Percentiles rank a stretch among this genome's conserved stretches.
Conservation (phyloP, 2,329 filamentous ascomycete genomes). For the Pseudocercospora crystallina region DNA sequence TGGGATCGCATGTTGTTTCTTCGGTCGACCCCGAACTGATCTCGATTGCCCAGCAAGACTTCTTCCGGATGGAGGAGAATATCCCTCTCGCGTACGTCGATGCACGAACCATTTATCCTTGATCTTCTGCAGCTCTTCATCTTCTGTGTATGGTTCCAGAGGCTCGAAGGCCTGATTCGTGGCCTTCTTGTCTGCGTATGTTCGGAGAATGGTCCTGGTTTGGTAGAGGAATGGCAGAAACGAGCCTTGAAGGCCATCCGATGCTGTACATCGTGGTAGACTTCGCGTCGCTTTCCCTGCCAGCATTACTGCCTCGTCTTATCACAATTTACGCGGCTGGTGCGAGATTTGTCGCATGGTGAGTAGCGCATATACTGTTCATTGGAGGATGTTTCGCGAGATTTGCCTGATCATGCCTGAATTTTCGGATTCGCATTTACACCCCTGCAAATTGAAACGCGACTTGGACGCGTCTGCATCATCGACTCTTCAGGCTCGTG, state of each 20-base stretch:
- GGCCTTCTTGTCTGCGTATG: constrained; percentile 8
- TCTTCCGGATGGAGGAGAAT: not conserved
- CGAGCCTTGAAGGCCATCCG: not conserved
- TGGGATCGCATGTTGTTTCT: constrained; percentile 12
- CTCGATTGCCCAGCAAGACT: not conserved
- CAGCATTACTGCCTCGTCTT: not conserved
- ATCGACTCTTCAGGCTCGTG: constrained; percentile 14
- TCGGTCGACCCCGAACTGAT: not conserved
- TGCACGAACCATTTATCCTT: constrained; percentile 7
- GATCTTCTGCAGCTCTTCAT: constrained; percentile 2
- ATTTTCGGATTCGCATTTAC: too few species aligned
- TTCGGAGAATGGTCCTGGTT: constrained; percentile 29
- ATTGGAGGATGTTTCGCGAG: not conserved
- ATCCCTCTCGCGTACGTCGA: too few species aligned
- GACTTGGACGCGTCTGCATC: constrained; percentile 13
- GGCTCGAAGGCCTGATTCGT: constrained; percentile 3
- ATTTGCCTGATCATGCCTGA: not conserved
- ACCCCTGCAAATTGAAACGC: not conserved
- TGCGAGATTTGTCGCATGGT: too few species aligned
- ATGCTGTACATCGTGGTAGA: not conserved
- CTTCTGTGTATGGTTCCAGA: not conserved
- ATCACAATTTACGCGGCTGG: too few species aligned
- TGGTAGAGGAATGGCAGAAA: constrained; percentile 33
- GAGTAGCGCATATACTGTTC: not conserved
- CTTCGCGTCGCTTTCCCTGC: not conserved